Evolutionary conservation across 257 asterid species (phyloP).

Genomic region (Salvia rosmarinus): DNA sequence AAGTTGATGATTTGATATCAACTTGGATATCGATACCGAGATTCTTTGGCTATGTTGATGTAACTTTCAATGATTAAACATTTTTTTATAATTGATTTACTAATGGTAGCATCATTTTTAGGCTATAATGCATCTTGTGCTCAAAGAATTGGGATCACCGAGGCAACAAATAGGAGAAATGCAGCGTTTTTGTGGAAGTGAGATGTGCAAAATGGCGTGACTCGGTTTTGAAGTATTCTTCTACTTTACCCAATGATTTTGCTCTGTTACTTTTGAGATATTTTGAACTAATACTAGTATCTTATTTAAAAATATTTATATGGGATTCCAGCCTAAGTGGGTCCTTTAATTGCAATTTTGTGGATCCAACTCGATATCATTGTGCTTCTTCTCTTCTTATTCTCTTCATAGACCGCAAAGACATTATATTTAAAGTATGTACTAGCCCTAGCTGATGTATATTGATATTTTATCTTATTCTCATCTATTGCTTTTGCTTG

Average conservation of each 20-base stretch:
- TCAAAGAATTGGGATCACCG: slow-evolving; percentile 83
- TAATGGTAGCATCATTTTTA: slow-evolving; percentile 44
- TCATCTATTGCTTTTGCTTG: slow-evolving; percentile 32
- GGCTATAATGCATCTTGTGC: slow-evolving; percentile 87
- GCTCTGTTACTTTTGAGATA: not conserved
- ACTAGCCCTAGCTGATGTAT: slow-evolving; percentile 42
- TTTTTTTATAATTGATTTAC: not conserved
- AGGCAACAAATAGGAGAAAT: slow-evolving; percentile 88
- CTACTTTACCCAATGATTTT: slow-evolving; percentile 10
- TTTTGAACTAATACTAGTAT: not conserved
- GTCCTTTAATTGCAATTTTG: not conserved
- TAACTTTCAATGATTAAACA: slow-evolving; percentile 34
- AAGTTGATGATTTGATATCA: no score
- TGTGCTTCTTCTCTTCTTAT: not conserved
- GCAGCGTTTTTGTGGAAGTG: slow-evolving; percentile 99
- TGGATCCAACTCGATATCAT: not conserved
- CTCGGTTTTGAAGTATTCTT: slow-evolving; percentile 81
- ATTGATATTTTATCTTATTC: slow-evolving; percentile 26
- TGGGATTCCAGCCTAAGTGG: not conserved
- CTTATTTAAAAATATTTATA: not conserved
- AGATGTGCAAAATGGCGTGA: slow-evolving; percentile 94
- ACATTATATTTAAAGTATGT: slow-evolving; percentile 48
- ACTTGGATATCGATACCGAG: not conserved
- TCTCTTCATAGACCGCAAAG: slow-evolving; percentile 19
- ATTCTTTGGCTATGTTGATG: slow-evolving; percentile 85